Conservation (phyloP, 2,329 filamentous ascomycete genomes). For the Periconia sp. region DNA sequence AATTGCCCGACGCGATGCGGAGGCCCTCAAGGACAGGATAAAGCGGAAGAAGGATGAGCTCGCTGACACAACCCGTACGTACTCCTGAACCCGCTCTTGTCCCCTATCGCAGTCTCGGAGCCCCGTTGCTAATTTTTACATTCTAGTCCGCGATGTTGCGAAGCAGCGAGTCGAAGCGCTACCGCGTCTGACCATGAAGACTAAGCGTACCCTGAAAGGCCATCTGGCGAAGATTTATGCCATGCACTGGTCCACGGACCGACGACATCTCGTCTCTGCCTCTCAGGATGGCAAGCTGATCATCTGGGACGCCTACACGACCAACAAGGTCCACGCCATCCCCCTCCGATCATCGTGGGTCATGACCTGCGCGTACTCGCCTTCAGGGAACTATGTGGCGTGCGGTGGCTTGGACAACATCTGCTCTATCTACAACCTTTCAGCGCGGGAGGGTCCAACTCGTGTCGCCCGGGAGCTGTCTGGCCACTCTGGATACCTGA, state of each 20-base stretch:
- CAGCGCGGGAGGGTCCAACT: constrained; percentile 94
- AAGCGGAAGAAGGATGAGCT: constrained; percentile 99
- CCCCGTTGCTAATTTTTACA: constrained; percentile 29
- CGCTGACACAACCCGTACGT: constrained; percentile 94
- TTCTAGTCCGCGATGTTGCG: constrained; percentile 85
- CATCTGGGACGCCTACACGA: constrained; percentile 99
- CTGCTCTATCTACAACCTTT: constrained; percentile 99
- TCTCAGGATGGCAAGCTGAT: constrained; percentile 99
- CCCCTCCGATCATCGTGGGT: constrained; percentile 98
- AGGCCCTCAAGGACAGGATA: constrained; percentile 97
- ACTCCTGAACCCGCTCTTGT: constrained; percentile 9
- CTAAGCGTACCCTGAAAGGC: constrained; percentile 94
- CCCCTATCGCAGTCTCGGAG: constrained; percentile 3
- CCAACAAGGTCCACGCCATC: constrained; percentile 99
- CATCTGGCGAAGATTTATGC: constrained; percentile 99
- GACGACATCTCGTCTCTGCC: constrained; percentile 94
- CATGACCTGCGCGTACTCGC: constrained; percentile 99
- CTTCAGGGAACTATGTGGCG: constrained; percentile 96
- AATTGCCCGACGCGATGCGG: constrained; percentile 95
- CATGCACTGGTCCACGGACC: constrained; percentile 99
- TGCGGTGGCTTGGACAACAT: constrained; percentile 99
- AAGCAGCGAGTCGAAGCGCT: constrained; percentile 91
- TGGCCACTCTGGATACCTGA: constrained; percentile 95
- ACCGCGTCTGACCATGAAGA: constrained; percentile 95
- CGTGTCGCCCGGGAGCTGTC: constrained; percentile 94